These are phyloP conservation scores for Rhynchospora breviuscula DNA, from an alignment of 176 grass and related monocot genomes.

Conservation along the genomic window DNA sequence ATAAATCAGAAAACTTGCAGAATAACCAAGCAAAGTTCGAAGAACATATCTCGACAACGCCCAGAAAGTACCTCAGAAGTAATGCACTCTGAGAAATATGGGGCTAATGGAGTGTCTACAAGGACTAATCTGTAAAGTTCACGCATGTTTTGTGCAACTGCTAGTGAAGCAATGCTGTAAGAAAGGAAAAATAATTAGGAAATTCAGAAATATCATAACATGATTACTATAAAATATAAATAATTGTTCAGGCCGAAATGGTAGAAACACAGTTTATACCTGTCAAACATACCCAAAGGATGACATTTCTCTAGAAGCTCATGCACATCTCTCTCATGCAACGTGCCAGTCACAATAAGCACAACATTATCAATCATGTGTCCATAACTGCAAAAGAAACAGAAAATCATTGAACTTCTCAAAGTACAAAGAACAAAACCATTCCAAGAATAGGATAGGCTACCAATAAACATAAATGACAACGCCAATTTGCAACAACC, in stretches of 20 bases:
- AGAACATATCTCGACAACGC: background rate
- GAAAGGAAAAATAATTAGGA: conserved; percentile 17
- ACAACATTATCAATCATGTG: conserved; percentile 99
- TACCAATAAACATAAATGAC: background rate
- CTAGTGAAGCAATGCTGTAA: conserved; percentile 88
- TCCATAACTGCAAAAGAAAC: conserved; percentile 51
- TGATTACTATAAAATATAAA: conserved; percentile 5
- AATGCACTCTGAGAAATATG: conserved; percentile 98
- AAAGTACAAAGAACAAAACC: background rate
- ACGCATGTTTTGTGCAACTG: conserved; percentile 97
- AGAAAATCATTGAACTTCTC: conserved; percentile 12
- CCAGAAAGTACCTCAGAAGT: conserved; percentile 72
- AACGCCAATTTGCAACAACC: too few relatives aligned
- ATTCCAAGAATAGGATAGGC: background rate
- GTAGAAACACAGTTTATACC: conserved; percentile 39
- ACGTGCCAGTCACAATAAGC: conserved; percentile 91
- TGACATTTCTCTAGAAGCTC: conserved; percentile 97
- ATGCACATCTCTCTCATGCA: conserved; percentile 98
- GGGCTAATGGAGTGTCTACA: conserved; percentile 82
- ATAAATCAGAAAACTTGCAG: conserved; percentile 14
- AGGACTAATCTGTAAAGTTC: conserved; percentile 99
- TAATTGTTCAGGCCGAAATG: background rate
- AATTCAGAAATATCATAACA: background rate
- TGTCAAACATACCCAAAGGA: conserved; percentile 99
- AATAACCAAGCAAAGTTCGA: background rate